phyloP scores from a whole-genome alignment of 23 red algal species.

The Gracilaria domingensis region DNA sequence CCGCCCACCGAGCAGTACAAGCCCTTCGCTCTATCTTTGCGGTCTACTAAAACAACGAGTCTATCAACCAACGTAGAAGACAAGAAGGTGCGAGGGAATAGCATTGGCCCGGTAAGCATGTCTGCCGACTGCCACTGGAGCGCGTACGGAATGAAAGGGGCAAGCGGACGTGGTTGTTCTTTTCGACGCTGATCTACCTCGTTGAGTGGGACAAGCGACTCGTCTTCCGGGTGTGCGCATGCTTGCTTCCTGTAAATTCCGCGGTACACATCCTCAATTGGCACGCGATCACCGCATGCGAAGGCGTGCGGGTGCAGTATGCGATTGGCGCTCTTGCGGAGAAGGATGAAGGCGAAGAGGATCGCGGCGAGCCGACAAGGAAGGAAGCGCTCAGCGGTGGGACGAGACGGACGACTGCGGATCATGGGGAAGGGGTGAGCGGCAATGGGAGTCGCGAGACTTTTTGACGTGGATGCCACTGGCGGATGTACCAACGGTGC shows the following conservation, averaged over 20 bases:
- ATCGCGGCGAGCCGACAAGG: background rate
- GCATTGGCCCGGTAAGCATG: slow-evolving; percentile 8
- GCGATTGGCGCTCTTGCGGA: background rate
- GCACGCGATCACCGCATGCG: slow-evolving; percentile 17
- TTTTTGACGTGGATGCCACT: too few species aligned
- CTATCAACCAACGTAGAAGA: slow-evolving; percentile 2
- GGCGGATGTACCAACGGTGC: too few species aligned
- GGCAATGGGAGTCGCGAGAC: background rate
- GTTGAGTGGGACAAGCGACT: slow-evolving; percentile 2
- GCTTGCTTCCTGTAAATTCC: background rate
- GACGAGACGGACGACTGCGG: background rate
- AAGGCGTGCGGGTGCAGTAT: background rate
- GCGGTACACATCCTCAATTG: slow-evolving; percentile 5
- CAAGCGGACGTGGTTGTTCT: background rate
- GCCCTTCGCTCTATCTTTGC: background rate
- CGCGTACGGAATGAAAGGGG: background rate
- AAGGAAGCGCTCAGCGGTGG: background rate
- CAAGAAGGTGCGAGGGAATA: background rate
- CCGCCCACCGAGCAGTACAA: slow-evolving; percentile 7
- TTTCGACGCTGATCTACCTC: slow-evolving; percentile 5
- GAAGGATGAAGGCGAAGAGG: background rate
- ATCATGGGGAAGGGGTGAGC: background rate
- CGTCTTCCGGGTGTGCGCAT: background rate
- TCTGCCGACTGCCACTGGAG: slow-evolving; percentile 1
- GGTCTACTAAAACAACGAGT: background rate